Evolutionary conservation across 495 filamentous ascomycete species (phyloP).

Genomic region (Lophiotrema nucula): DNA sequence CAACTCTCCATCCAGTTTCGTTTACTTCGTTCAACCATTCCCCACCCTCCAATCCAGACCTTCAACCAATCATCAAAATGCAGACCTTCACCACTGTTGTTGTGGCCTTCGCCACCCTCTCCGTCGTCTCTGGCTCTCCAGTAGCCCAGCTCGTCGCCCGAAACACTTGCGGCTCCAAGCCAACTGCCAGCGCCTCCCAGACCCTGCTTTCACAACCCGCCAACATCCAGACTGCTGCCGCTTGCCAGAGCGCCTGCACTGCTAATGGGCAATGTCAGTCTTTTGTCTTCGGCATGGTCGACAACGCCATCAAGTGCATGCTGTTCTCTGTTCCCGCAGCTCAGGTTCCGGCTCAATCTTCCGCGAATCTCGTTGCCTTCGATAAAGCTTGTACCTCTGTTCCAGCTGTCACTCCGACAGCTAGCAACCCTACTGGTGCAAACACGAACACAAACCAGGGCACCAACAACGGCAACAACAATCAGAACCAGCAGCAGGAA

Average conservation of each 20-base stretch:
- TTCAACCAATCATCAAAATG: conserved; percentile 6
- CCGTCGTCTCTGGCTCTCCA: conserved; percentile 1
- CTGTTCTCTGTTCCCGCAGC: conserved; percentile 1
- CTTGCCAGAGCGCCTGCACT: conserved; percentile 11
- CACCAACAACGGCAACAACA: background rate
- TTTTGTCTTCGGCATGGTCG: too few species aligned
- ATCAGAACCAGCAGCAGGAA: too few species aligned
- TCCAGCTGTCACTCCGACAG: conserved; percentile 2
- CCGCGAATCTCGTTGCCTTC: conserved; percentile 2
- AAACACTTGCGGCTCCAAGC: background rate
- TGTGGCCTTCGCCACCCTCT: background rate
- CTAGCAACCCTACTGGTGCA: conserved; percentile 11
- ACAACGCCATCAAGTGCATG: too few species aligned
- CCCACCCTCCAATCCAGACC: background rate
- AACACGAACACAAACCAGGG: conserved; percentile 2
- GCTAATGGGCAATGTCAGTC: too few species aligned
- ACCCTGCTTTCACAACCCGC: background rate
- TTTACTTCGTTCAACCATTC: background rate
- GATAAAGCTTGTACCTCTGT: conserved; percentile 15
- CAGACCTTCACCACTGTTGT: conserved; percentile 11
- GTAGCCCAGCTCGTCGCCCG: conserved; percentile 5
- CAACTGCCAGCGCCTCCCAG: conserved; percentile 7
- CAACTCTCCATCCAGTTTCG: conserved; percentile 1
- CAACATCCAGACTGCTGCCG: background rate
- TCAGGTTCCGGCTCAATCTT: background rate